phyloP scores from a whole-genome alignment of 352 stramenopile genomes.

The Pythium sp. region DNA sequence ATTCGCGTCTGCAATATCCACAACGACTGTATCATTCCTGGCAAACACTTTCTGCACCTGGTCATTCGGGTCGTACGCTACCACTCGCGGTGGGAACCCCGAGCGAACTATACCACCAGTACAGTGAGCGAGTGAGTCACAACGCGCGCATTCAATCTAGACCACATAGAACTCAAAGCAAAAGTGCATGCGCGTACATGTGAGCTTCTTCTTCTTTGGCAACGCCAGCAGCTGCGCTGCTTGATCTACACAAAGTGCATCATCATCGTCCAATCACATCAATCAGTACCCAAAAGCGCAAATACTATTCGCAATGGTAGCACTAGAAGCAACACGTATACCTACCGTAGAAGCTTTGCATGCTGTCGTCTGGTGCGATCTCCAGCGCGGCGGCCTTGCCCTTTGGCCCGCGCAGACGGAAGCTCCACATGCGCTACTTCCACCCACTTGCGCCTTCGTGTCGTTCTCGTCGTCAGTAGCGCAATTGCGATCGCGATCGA shows the following conservation, averaged over 20 bases:
- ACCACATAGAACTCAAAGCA: not conserved
- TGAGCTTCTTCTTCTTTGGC: slow-evolving; percentile 38
- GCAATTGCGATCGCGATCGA: not conserved
- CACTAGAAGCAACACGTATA: slow-evolving; percentile 5
- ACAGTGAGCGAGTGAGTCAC: not conserved
- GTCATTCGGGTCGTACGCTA: slow-evolving; percentile 35
- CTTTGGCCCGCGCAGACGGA: slow-evolving; percentile 59
- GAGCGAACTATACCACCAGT: slow-evolving; percentile 38
- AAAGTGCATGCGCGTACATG: slow-evolving; percentile 31
- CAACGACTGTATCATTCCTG: slow-evolving; percentile 72
- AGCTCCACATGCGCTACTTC: slow-evolving; percentile 43
- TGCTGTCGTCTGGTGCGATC: slow-evolving; percentile 31
- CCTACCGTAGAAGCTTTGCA: slow-evolving; percentile 56
- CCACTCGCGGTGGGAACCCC: slow-evolving; percentile 55
- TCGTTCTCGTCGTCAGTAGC: not conserved
- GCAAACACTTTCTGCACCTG: slow-evolving; percentile 49
- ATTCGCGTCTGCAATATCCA: slow-evolving; percentile 24
- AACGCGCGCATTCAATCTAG: not conserved
- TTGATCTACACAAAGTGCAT: slow-evolving; percentile 26
- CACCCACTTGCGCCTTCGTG: not conserved
- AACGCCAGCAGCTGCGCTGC: slow-evolving; percentile 42
- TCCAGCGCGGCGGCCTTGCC: slow-evolving; percentile 55
- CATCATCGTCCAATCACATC: slow-evolving; percentile 5
- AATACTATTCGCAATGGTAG: not conserved
- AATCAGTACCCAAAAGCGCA: not conserved